Conservation (phyloP, 2,329 filamentous ascomycete species). For the Teratosphaeriaceae sp. region DNA sequence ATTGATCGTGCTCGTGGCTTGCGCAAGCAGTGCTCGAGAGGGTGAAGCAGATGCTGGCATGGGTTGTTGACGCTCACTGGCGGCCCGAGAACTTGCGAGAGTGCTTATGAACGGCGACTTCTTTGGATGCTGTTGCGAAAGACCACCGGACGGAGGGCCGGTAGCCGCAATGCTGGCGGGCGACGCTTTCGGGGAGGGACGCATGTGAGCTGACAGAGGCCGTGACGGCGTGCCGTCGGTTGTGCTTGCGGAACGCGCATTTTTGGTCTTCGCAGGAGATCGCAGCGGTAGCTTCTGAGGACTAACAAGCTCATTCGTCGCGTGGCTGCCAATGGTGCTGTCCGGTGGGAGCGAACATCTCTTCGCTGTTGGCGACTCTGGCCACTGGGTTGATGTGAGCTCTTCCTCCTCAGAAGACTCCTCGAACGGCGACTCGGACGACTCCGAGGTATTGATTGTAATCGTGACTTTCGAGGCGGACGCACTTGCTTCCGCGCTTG, state of each 20-base stretch:
- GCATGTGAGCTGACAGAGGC: not conserved
- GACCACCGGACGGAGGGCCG: too few species aligned
- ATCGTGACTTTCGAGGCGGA: not conserved
- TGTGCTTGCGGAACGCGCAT: not conserved
- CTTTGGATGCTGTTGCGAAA: too few species aligned
- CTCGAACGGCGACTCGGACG: not conserved
- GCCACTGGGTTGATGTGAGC: slow-evolving; percentile 4
- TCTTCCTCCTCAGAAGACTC: slow-evolving; percentile 6
- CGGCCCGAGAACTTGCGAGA: too few species aligned
- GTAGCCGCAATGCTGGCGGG: too few species aligned
- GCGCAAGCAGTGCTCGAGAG: too few species aligned
- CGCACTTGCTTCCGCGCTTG: not conserved
- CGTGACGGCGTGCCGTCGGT: not conserved
- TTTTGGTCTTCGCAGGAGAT: slow-evolving; percentile 1
- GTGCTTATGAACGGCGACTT: too few species aligned
- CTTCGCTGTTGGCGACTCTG: not conserved
- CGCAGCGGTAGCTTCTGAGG: not conserved
- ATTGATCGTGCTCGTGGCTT: too few species aligned
- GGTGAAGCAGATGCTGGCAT: too few species aligned
- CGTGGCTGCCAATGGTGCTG: slow-evolving; percentile 7
- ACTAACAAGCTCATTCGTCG: not conserved
- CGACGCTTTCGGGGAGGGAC: too few species aligned
- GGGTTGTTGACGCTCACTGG: too few species aligned
- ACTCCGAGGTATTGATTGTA: not conserved
- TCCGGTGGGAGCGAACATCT: slow-evolving; percentile 7